Evolutionary conservation across 768 basidiomycete genomes (phyloP).

Genomic region (Neoboletus subvelutipes): DNA sequence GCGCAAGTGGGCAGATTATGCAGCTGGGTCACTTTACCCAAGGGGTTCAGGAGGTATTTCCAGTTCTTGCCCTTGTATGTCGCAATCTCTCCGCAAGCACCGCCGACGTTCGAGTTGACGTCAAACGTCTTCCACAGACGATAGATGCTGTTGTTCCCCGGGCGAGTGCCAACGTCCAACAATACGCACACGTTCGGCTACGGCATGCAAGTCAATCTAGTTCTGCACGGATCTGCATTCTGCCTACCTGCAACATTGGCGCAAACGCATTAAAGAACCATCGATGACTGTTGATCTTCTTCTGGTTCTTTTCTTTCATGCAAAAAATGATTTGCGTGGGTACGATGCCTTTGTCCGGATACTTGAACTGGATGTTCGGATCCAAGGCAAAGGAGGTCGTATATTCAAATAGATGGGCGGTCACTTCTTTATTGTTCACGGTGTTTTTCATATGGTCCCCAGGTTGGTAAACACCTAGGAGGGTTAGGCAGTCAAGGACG

Average conservation of each 20-base stretch:
- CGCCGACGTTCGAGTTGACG: slow-evolving; percentile 87
- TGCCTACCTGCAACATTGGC: slow-evolving; percentile 69
- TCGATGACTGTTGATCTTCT: slow-evolving; percentile 95
- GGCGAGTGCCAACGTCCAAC: slow-evolving; percentile 92
- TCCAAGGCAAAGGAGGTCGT: slow-evolving; percentile 80
- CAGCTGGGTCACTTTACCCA: slow-evolving; percentile 49
- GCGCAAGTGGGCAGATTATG: not conserved
- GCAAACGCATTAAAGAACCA: slow-evolving; percentile 98
- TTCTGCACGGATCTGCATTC: not conserved
- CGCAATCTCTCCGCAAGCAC: slow-evolving; percentile 97
- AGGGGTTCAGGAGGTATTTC: slow-evolving; percentile 76
- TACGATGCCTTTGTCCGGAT: slow-evolving; percentile 89
- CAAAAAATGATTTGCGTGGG: slow-evolving; percentile 94
- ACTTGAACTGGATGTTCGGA: slow-evolving; percentile 77
- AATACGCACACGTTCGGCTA: slow-evolving; percentile 91
- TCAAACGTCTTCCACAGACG: slow-evolving; percentile 96
- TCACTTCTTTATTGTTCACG: slow-evolving; percentile 71
- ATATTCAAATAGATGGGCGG: slow-evolving; percentile 81
- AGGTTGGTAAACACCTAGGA: slow-evolving; percentile 90
- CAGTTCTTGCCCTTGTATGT: slow-evolving; percentile 90
- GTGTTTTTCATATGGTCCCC: slow-evolving; percentile 59
- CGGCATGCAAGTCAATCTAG: not conserved
- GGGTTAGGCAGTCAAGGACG: slow-evolving; percentile 84
- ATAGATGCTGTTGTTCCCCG: slow-evolving; percentile 86
- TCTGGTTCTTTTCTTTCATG: slow-evolving; percentile 91